Base-by-base conservation (phyloP, 139 green algal genomes). In the Micractinium sp. region DNA sequence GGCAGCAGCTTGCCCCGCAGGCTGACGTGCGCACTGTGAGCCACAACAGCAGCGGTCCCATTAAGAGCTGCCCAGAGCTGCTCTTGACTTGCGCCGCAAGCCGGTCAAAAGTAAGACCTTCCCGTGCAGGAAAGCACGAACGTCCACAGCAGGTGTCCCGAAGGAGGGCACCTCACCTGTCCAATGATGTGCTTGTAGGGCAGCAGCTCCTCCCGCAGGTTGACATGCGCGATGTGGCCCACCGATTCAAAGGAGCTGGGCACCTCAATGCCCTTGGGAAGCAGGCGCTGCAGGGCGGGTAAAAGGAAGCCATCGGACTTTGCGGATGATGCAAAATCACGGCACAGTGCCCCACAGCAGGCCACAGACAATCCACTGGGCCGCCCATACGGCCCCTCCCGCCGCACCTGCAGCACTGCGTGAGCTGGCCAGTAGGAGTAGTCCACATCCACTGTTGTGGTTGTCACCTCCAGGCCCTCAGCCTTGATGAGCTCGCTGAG, bases 141-240 rank as follows among this genome's bases (percentile, higher is more conserved):
- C n/a, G n/a, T n/a, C n/a, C n/a, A n/a, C n/a, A n/a, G n/a, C n/a
- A n/a, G n/a, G n/a, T n/a, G n/a, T n/a, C n/a, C n/a, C n/a, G n/a
- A n/a, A n/a, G n/a, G n/a, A n/a, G n/a, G 14, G 3, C 71, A 14
- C 16, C 85, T 71, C 18, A 98, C 96, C 88, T 95, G 78, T 0
- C 93, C 96, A 36, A 99, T 97, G 36, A 97, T 9, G 25, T 92
- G 67, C 83, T 97, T 97, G 93, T 96, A 97, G 0, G 96, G 96
- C 82, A 98, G 90, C 87, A 97, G 93, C 69, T 98, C 96, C 36
- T 98, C 94, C 0, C 95, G 80, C 75, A 99, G 93, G 90, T 99
- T 99, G 5, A 99, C 85, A 89, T 99, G 98, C 1, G 98, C 96
- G 31, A 99, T 97, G 92, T 99, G 98, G 29, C 98, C 98, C 1